phyloP scores from a whole-genome alignment of 208 protist genomes.

The Trypanosoma theileri region DNA sequence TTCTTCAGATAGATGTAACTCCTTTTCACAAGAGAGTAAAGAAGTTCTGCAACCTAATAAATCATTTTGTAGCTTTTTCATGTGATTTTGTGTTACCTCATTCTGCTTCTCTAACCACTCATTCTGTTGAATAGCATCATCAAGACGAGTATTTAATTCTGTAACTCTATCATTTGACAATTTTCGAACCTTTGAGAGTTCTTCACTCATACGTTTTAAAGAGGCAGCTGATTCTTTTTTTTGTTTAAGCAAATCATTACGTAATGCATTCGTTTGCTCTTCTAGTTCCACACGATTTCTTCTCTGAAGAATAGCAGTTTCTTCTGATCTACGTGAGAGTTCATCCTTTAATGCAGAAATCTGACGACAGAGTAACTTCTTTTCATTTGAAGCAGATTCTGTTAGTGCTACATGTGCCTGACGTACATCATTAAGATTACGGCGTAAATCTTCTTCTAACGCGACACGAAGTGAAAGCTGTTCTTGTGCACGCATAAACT shows the following conservation, averaged over 20 bases:
- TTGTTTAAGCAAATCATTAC: constrained; percentile 24
- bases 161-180: constrained; percentile 12
- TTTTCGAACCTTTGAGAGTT: constrained; percentile 5
- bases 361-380: constrained; percentile 32
- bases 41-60: background rate
- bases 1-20: constrained; percentile 1
- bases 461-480: constrained; percentile 47
- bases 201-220: constrained; percentile 27
- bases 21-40: constrained; percentile 2
- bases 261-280: constrained; percentile 32
- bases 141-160: constrained; percentile 15
- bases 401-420: constrained; percentile 19
- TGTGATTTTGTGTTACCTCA: background rate
- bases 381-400: constrained; percentile 17
- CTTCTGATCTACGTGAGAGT: constrained; percentile 58
- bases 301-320: constrained; percentile 42
- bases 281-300: constrained; percentile 26
- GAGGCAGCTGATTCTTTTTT: constrained; percentile 15
- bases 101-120: constrained; percentile 26
- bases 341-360: constrained; percentile 78
- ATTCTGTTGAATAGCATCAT: constrained; percentile 7
- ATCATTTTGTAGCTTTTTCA: constrained; percentile 15
- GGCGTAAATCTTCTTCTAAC: constrained; percentile 56
- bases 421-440: constrained; percentile 42
- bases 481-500: constrained; percentile 42